Percentiles rank a stretch among this genome's conserved stretches.
These are phyloP conservation scores for Candida smagusa DNA, from an alignment of 1,139 yeast species.

Conservation along the genomic window DNA sequence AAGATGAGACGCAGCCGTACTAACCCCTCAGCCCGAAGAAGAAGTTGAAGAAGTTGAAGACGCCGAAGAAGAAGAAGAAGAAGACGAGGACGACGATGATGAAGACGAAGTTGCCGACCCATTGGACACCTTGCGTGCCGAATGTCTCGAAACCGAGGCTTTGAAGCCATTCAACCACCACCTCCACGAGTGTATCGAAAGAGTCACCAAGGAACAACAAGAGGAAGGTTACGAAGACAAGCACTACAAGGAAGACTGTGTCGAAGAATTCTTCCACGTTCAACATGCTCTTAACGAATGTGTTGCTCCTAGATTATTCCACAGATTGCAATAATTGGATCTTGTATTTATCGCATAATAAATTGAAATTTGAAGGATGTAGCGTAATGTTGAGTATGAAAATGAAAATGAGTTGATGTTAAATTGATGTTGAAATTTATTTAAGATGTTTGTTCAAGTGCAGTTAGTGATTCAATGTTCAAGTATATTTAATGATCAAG, in stretches of 20 bases:
- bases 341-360: not conserved
- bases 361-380: not conserved
- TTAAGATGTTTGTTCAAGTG: too few relatives aligned
- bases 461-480: too few relatives aligned
- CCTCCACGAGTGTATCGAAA: slow-evolving; percentile 90
- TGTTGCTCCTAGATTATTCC: slow-evolving; percentile 87
- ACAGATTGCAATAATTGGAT: slow-evolving; percentile 65
- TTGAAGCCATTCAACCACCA: slow-evolving; percentile 83
- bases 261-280: slow-evolving; percentile 96
- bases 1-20: slow-evolving; percentile 2
- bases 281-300: slow-evolving; percentile 92
- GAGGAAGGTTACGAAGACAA: slow-evolving; percentile 77
- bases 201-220: slow-evolving; percentile 85
- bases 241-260: slow-evolving; percentile 93
- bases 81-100: slow-evolving; percentile 67
- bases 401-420: not conserved
- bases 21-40: slow-evolving; percentile 18
- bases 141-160: slow-evolving; percentile 63
- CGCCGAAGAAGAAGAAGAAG: slow-evolving; percentile 49
- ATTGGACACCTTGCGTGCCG: slow-evolving; percentile 61
- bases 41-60: slow-evolving; percentile 31
- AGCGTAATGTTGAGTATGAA: not conserved
- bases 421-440: too few relatives aligned
- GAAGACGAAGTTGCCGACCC: slow-evolving; percentile 75
- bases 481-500: too few relatives aligned